Base-by-base conservation (phyloP, 768 basidiomycete genomes). In the Sutorius australiensis region DNA sequence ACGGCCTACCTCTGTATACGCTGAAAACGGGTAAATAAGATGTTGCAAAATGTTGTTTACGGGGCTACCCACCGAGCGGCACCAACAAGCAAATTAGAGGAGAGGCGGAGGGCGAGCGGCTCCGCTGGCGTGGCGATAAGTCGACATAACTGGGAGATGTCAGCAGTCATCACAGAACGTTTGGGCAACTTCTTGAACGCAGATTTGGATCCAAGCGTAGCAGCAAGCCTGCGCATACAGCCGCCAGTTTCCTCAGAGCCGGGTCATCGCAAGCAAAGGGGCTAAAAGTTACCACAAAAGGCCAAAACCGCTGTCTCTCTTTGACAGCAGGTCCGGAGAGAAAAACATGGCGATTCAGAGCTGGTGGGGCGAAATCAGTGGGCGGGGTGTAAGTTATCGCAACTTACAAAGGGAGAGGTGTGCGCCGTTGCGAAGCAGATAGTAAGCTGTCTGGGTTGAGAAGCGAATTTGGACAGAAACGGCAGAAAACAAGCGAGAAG, bases 81-180 rank as follows among this genome's bases (percentile, higher is more conserved):
- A 4, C 93, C 93, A 55, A 95, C 86, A 78, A 95, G 84, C 39
- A 95, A 72, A 64, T 92, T 92, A 53, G 91, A 92, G 10, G 92
- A 93, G 50, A 95, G 73, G 57, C 93, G 78, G 51, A 95, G 72
- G 2, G 93, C 92, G 32, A 95, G 77, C 36, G 93, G 93, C 59
- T 95, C 93, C 21, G 77, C 69, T n/a, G 93, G 93, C 60, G 87
- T 78, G 27, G 83, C 80, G 48, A 95, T 93, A 36, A 92, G 77
- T 34, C 77, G 80, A 67, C 93, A 95, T 63, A 95, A 70, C 67
- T 88, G 80, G 32, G 82, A 69, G 42, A 95, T 92, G 67, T 95
- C 86, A 33, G 92, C 90, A 3, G 82, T 84, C 60, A 91, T 74
- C n/a, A 95, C 86, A 49, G 89, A 89, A 57, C 86, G 83, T 67